Percentiles rank a stretch among this genome's conserved stretches.
phyloP scores from a whole-genome alignment of 352 stramenopile species.

The Pythium plurisporium region DNA sequence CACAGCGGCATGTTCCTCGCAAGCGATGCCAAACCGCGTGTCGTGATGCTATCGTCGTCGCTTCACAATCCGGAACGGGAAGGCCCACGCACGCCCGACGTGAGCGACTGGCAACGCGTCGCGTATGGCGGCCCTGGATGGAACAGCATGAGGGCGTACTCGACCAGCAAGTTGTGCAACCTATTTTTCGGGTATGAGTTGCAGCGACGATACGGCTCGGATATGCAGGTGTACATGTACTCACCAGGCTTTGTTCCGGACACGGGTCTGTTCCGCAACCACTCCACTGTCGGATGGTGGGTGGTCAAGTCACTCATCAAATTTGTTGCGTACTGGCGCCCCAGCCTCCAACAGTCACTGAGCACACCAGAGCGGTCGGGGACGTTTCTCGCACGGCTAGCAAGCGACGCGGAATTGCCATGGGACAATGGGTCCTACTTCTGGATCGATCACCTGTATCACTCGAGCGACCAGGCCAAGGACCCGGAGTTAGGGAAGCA shows the following conservation, averaged over 20 bases:
- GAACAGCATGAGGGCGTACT: constrained; percentile 24
- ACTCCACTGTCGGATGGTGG: constrained; percentile 23
- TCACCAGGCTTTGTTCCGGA: constrained; percentile 31
- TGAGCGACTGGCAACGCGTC: constrained; percentile 32
- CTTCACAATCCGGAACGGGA: constrained; percentile 21
- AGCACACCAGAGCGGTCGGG: constrained; percentile 32
- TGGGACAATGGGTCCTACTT: constrained; percentile 34
- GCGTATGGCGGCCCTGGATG: constrained; percentile 26
- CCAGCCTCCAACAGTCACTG: constrained; percentile 15
- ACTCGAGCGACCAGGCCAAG: constrained; percentile 28
- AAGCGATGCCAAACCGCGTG: constrained; percentile 7
- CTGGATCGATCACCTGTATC: constrained; percentile 32
- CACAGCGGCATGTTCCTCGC: constrained; percentile 22
- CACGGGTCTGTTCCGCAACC: constrained; percentile 36
- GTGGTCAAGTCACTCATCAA: constrained; percentile 32
- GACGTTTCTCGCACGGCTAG: constrained; percentile 28
- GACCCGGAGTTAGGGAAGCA: constrained; percentile 22
- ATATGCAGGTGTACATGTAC: constrained; percentile 33
- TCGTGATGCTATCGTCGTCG: constrained; percentile 36
- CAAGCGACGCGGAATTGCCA: constrained; percentile 28
- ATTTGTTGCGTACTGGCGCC: constrained; percentile 15
- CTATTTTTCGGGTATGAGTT: constrained; percentile 42
- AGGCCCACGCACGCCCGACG: constrained; percentile 17
- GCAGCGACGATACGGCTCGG: constrained; percentile 20
- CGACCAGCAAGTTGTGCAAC: constrained; percentile 42